Conservation (phyloP, 2,329 filamentous ascomycete genomes). For the Monosporascus sp. region DNA sequence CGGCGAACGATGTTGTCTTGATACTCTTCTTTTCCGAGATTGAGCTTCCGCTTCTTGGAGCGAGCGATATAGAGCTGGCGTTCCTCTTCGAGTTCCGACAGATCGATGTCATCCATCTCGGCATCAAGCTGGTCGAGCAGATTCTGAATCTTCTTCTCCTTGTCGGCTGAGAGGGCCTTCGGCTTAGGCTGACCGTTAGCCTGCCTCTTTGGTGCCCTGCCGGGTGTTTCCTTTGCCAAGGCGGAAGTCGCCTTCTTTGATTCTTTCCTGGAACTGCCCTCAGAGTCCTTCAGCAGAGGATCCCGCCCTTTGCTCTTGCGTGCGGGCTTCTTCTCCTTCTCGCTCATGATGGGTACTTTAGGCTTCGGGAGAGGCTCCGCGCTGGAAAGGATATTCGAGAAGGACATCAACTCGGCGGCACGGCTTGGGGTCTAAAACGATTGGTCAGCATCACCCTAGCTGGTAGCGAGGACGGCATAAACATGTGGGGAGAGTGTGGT, state of each 20-base stretch:
- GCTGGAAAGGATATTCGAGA: constrained; percentile 87
- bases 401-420: constrained; percentile 84
- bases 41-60: constrained; percentile 61
- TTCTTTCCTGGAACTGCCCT: constrained; percentile 38
- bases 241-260: constrained; percentile 47
- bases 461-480: neutral
- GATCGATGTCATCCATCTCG: constrained; percentile 33
- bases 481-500: constrained; percentile 1
- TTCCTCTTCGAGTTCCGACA: constrained; percentile 39
- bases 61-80: constrained; percentile 47
- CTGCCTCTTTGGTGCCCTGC: constrained; percentile 51
- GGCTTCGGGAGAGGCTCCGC: constrained; percentile 59
- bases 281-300: constrained; percentile 45
- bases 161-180: constrained; percentile 48
- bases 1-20: constrained; percentile 59
- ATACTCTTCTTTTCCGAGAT: constrained; percentile 58
- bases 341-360: constrained; percentile 30
- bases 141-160: constrained; percentile 65
- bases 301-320: constrained; percentile 44
- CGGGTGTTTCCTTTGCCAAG: constrained; percentile 36
- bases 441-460: constrained; percentile 6
- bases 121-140: constrained; percentile 46
- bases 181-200: constrained; percentile 52
- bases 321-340: constrained; percentile 32
- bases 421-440: constrained; percentile 60